These are phyloP conservation scores for Boletus eberwhitei DNA, from an alignment of 768 basidiomycete genomes.

Conservation along the genomic window DNA sequence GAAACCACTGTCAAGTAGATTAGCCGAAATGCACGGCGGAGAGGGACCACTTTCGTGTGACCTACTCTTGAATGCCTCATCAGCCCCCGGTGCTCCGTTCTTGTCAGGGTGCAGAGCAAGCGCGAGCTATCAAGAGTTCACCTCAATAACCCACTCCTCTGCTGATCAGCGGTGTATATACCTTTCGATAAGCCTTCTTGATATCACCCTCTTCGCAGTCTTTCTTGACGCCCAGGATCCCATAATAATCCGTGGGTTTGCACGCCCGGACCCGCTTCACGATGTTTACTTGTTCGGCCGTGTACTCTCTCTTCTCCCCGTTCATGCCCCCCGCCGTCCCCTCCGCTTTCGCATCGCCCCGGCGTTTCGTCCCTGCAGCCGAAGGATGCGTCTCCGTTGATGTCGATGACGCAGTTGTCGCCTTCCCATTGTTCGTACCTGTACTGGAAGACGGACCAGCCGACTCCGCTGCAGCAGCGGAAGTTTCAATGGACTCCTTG, in stretches of 20 bases:
- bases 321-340: conserved; percentile 62
- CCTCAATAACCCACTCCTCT: conserved; percentile 7
- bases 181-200: conserved; percentile 97
- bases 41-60: conserved; percentile 13
- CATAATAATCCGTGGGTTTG: conserved; percentile 90
- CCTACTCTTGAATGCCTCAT: conserved; percentile 96
- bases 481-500: conserved; percentile 61
- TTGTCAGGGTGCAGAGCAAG: conserved; percentile 88
- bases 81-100: conserved; percentile 96
- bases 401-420: conserved; percentile 43
- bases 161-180: conserved; percentile 34
- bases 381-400: conserved; percentile 70
- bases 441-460: conserved; percentile 40
- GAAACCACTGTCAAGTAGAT: conserved; percentile 72
- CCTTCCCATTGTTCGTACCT: conserved; percentile 30
- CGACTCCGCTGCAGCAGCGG: conserved; percentile 36
- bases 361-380: conserved; percentile 65
- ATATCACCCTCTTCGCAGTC: conserved; percentile 82
- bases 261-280: conserved; percentile 85
- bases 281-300: conserved; percentile 73
- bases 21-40: background rate
- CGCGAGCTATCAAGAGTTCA: conserved; percentile 56
- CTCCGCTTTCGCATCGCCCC: conserved; percentile 40
- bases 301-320: conserved; percentile 81
- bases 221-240: conserved; percentile 76